Conservation (phyloP, 225 moss, liverwort and hornwort genomes). For the Neckera pumila region DNA sequence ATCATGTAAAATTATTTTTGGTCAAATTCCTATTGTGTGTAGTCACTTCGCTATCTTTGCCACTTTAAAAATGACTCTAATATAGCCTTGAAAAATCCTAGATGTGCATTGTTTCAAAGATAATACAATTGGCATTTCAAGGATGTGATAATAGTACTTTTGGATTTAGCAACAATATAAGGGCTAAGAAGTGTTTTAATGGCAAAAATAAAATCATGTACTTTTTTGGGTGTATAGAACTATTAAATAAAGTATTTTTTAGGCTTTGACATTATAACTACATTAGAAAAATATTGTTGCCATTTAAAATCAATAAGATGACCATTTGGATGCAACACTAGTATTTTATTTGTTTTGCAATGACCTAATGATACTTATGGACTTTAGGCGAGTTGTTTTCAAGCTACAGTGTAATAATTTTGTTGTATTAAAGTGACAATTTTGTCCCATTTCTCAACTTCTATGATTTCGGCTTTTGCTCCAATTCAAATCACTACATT, state of each 20-base stretch:
- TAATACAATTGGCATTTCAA: not conserved
- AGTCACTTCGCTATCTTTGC: accelerated
- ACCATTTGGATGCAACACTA: not conserved
- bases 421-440: no score
- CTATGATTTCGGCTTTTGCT: no score
- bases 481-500: no score
- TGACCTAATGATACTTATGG: not conserved
- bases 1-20: not conserved
- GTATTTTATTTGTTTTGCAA: not conserved
- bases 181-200: not conserved
- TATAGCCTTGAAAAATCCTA: not conserved
- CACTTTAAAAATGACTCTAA: not conserved
- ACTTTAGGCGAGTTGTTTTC: no score
- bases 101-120: not conserved
- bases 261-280: not conserved
- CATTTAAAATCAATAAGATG: not conserved
- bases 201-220: not conserved
- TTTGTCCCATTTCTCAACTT: no score
- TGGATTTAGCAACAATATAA: not conserved
- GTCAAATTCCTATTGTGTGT: not conserved
- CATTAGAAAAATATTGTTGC: not conserved
- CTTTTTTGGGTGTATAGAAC: not conserved
- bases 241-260: not conserved
- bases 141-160: no score
- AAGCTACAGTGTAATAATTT: no score